Evolutionary conservation across 306 rosid genomes (phyloP), one percentile per base, ranked within the genome.

Genomic region (Cucumis sativus): DNA sequence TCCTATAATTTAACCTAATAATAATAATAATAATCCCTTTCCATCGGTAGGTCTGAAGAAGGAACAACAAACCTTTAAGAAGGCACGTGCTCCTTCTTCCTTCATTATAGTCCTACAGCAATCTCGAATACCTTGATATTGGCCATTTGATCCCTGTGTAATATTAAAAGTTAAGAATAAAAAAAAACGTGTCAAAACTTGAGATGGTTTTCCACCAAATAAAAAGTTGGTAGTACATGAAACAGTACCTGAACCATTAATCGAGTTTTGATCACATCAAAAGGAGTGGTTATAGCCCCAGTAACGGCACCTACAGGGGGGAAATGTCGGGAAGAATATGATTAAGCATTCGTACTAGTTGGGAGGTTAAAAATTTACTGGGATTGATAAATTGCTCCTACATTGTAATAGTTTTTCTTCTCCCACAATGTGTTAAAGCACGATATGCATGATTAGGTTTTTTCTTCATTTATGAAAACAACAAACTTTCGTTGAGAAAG

Each of bases 201-300:
- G 2, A 5, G 13, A 57, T 40, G 35, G 37, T 68, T 20, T 59
- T 62, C 39, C 35, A 33, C 61, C 68, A 37, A 78, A 59, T 45
- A 15, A 79, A 43, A 66, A 23, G 5, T 35, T 54, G 15, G 59
- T 56, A 55, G 8, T 3, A 21, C 43, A 23, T 5, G 63, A 43
- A 62, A 14, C n/a, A 62, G 21, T 74, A 84, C 90, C 88, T 88
- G 91, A 88, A 85, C 74, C 97, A 92, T 94, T 54, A 90, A 77
- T 85, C 96, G 87, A 40, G 96, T 94, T 86, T 92, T 92, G 65
- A 94, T 89, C 80, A 89, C 96, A 85, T 89, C 97, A 80, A 92
- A 97, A 39, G 97, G 96, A n/a, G 96, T 90, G 40, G 96, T 90
- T 81, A 89, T 84, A 54, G 97, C 97, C 79, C 97, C 98, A 72